phyloP scores from a whole-genome alignment of 768 basidiomycete species.

The Suillus occidentalis region DNA sequence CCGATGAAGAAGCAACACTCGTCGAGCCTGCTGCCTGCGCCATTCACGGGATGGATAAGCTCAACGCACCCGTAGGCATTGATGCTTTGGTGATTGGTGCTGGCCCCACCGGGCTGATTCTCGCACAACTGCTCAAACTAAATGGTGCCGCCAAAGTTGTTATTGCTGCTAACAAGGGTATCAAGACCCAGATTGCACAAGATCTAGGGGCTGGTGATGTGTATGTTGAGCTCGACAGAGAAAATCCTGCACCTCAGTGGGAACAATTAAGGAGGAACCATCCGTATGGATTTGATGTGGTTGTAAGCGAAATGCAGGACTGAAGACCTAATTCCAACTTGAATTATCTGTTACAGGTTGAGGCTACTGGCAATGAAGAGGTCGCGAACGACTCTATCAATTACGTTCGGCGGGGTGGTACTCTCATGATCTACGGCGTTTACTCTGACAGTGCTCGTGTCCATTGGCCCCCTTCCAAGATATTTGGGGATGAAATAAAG shows the following conservation, averaged over 20 bases:
- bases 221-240: conserved; percentile 42
- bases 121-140: conserved; percentile 41
- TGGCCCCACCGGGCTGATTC: conserved; percentile 42
- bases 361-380: conserved; percentile 43
- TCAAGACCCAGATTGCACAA: conserved; percentile 44
- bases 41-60: conserved; percentile 45
- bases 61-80: conserved; percentile 39
- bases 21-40: conserved; percentile 45
- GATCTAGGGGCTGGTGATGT: conserved; percentile 38
- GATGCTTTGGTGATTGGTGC: conserved; percentile 44
- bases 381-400: conserved; percentile 43
- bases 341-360: conserved; percentile 23
- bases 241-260: conserved; percentile 38
- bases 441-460: conserved; percentile 53
- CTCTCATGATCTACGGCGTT: conserved; percentile 55
- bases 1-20: conserved; percentile 42
- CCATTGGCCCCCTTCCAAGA: conserved; percentile 55
- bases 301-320: conserved; percentile 19
- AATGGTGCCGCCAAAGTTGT: conserved; percentile 23
- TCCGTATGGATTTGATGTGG: conserved; percentile 47
- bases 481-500: conserved; percentile 55
- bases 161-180: conserved; percentile 38
- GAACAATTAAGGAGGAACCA: conserved; percentile 40
- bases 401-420: conserved; percentile 43
- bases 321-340: background rate